Evolutionary conservation across 164 flowering plant genomes (phyloP).

Genomic region (Sextonia rubra): DNA sequence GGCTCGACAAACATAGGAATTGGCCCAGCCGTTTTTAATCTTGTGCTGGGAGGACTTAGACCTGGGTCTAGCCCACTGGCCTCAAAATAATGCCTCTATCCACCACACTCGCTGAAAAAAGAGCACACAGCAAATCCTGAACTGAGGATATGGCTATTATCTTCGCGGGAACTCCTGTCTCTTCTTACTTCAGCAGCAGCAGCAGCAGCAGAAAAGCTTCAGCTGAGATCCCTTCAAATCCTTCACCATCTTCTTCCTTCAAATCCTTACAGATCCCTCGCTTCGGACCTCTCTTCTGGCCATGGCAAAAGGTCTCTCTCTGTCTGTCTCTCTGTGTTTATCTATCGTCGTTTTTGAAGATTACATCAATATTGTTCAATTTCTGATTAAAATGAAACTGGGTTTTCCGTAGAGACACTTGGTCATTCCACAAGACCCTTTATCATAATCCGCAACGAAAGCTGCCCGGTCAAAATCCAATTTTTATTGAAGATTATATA

Average conservation of each 20-base stretch:
- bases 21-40: too few relatives aligned
- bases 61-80: too few relatives aligned
- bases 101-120: too few relatives aligned
- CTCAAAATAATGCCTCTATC: too few relatives aligned
- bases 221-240: constrained; percentile 12
- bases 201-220: constrained; percentile 22
- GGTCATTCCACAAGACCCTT: too few relatives aligned
- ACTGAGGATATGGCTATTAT: constrained; percentile 22
- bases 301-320: constrained; percentile 55
- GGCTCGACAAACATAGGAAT: too few relatives aligned
- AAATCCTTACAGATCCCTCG: constrained; percentile 36
- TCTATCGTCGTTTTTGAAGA: too few relatives aligned
- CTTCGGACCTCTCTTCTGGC: constrained; percentile 42
- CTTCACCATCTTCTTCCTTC: constrained; percentile 20
- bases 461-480: not conserved
- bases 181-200: constrained; percentile 8
- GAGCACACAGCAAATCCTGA: too few relatives aligned
- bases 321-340: not conserved
- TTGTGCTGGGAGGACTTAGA: too few relatives aligned
- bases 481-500: too few relatives aligned
- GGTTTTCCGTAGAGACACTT: not conserved
- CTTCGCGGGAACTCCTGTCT: constrained; percentile 16
- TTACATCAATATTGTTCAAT: not conserved
- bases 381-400: not conserved
- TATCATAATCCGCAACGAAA: too few relatives aligned